A percentile compares a stretch with the other conserved stretches of the same genome.
Evolutionary conservation across 1,284 basidiomycete species (phyloP).

Genomic region (Peniophora sp.): DNA sequence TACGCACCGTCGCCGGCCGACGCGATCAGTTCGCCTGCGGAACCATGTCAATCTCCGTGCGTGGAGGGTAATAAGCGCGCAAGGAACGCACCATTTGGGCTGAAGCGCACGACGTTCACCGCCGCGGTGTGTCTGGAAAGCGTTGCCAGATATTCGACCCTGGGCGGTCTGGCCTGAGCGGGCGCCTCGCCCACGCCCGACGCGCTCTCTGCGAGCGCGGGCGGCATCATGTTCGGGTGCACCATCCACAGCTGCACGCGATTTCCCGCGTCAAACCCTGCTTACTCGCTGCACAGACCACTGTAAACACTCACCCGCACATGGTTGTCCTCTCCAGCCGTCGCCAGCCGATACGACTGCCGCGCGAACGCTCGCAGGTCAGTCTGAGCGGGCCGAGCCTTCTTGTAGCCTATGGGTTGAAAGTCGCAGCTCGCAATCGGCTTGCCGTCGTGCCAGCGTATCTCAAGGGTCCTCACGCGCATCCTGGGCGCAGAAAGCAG

Average conservation of each 20-base stretch:
- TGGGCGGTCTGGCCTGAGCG: slow-evolving; percentile 64
- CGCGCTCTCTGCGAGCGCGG: slow-evolving; percentile 48
- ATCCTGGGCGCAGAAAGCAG: slow-evolving; percentile 27
- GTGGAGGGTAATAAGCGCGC: background rate
- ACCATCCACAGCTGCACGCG: slow-evolving; percentile 82
- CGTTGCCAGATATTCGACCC: slow-evolving; percentile 94
- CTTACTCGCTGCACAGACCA: background rate
- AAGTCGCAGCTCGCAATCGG: slow-evolving; percentile 95
- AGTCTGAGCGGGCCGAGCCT: slow-evolving; percentile 55
- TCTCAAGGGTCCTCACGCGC: slow-evolving; percentile 82
- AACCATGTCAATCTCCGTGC: background rate
- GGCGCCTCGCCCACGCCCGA: slow-evolving; percentile 30
- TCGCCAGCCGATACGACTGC: slow-evolving; percentile 84
- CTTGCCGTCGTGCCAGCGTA: slow-evolving; percentile 92
- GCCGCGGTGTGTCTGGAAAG: slow-evolving; percentile 89
- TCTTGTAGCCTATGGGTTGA: slow-evolving; percentile 72
- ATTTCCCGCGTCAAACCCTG: background rate
- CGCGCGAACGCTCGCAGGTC: slow-evolving; percentile 47
- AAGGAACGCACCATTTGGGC: slow-evolving; percentile 72
- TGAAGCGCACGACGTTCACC: slow-evolving; percentile 96
- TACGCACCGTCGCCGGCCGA: slow-evolving; percentile 89
- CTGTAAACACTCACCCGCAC: slow-evolving; percentile 68
- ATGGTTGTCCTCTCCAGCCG: slow-evolving; percentile 95
- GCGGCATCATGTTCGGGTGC: slow-evolving; percentile 78
- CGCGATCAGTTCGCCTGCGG: slow-evolving; percentile 76